phyloP scores from a whole-genome alignment of 176 grass and related monocot genomes.

The Musa beccarii region DNA sequence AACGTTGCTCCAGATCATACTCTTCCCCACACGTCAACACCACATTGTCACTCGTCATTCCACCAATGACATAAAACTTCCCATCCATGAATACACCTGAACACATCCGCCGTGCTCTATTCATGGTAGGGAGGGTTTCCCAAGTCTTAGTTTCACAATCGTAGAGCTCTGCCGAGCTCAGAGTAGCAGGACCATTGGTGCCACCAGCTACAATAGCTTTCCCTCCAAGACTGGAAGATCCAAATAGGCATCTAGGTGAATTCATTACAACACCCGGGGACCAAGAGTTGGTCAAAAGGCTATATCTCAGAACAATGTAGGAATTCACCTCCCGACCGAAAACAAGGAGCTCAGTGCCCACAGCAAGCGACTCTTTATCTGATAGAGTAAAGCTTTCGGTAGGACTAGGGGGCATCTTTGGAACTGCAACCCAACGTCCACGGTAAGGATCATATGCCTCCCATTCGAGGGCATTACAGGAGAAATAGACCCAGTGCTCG shows the following conservation, averaged over 20 bases:
- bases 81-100: constrained; percentile 93
- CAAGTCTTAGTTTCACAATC: constrained; percentile 62
- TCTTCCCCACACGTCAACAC: constrained; percentile 80
- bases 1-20: constrained; percentile 55
- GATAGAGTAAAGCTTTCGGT: constrained; percentile 82
- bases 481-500: constrained; percentile 95
- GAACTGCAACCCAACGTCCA: constrained; percentile 59
- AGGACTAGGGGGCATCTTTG: constrained; percentile 62
- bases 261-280: constrained; percentile 64
- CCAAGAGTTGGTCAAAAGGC: constrained; percentile 87
- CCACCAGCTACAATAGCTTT: constrained; percentile 84
- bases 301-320: constrained; percentile 75
- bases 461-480: constrained; percentile 84
- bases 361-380: constrained; percentile 92
- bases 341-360: constrained; percentile 83
- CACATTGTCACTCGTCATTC: constrained; percentile 47
- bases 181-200: constrained; percentile 43
- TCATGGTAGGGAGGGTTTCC: constrained; percentile 73
- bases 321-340: constrained; percentile 57
- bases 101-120: constrained; percentile 66
- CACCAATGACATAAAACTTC: constrained; percentile 87
- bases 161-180: constrained; percentile 86
- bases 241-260: constrained; percentile 72
- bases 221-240: constrained; percentile 66
- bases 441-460: constrained; percentile 82